These are phyloP conservation scores for Cochlearia excelsa DNA, from an alignment of 345 rosid species.

Conservation along the genomic window DNA sequence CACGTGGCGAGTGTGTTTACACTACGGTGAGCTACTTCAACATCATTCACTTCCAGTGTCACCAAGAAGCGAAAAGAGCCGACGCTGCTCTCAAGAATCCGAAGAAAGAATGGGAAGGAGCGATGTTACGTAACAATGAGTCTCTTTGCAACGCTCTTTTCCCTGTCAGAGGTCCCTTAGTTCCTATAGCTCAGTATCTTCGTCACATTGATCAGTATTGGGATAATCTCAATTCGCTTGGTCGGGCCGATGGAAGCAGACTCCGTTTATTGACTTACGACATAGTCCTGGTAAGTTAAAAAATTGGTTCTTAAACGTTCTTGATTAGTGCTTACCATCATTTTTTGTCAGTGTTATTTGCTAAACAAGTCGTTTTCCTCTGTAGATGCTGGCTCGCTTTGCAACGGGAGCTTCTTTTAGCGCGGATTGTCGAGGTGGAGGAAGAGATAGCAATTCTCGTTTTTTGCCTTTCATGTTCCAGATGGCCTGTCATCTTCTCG, in stretches of 20 bases:
- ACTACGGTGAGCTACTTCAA: conserved; percentile 97
- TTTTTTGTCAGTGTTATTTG: conserved; percentile 8
- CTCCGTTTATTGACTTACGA: conserved; percentile 89
- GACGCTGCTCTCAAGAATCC: conserved; percentile 92
- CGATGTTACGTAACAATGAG: conserved; percentile 88
- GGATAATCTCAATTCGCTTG: conserved; percentile 92
- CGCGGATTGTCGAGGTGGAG: conserved; percentile 86
- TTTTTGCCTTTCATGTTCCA: conserved; percentile 92
- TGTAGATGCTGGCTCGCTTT: conserved; percentile 94
- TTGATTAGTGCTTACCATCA: neutral
- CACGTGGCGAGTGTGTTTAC: conserved; percentile 95
- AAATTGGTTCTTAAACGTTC: conserved; percentile 7
- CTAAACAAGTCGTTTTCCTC: conserved; percentile 14
- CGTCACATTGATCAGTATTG: conserved; percentile 89
- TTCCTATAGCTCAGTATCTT: conserved; percentile 71
- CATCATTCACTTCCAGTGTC: conserved; percentile 95
- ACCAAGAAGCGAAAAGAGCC: conserved; percentile 99
- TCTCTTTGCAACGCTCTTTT: conserved; percentile 95
- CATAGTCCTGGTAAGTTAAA: conserved; percentile 74
- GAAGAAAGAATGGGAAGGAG: conserved; percentile 99
- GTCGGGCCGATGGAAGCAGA: conserved; percentile 92
- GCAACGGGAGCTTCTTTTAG: conserved; percentile 97
- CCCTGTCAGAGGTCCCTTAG: conserved; percentile 88
- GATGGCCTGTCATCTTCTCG: conserved; percentile 93
- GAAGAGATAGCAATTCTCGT: conserved; percentile 96